Base-by-base conservation (phyloP, 2,329 filamentous ascomycete species). In the Xylaria sp. region DNA sequence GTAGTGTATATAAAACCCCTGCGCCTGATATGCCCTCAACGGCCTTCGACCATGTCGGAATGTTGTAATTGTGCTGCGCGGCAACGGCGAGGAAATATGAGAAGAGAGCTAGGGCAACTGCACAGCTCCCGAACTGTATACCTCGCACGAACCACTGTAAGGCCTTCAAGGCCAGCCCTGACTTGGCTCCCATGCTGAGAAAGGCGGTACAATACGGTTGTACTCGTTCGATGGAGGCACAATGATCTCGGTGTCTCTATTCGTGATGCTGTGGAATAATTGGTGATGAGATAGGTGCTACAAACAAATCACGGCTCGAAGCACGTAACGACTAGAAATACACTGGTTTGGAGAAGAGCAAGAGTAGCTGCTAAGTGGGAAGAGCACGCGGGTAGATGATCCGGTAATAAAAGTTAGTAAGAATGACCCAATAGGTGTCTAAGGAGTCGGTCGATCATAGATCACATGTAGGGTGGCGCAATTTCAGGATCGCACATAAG, bases 81-180 rank as follows among this genome's bases (percentile, higher is more conserved):
- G 94, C 85, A 8, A 90, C 84, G 8, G 90, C 87, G 52, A 97
- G 86, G 83, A 93, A 96, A 83, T 96, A 97, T 52, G 88, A 89
- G 82, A 90, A 94, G 72, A 95, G 85, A 69, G 85, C 90, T 65
- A 97, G 85, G 64, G 94, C 85, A 68, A 96, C 83, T 62, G 84
- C 87, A 8, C 89, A 83, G 75, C 87, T 91, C 74, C 86, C 82
- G 77, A 96, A 90, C 72, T 92, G 87, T 60, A 97, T 78, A 67
- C 84, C 78, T 69, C 94, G 91, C 72, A 96, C 80, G 75, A 89
- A 83, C 75, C 89, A 90, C 72, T 92, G 89, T 49, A 85, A 62
- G 63, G 84, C 78, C 72, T 92, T 92, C 70, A 96, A 86, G 70
- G 86, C 82, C 65, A 88, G 76, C 67, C 87, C 86, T 46, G 79